Percentiles rank a stretch among this genome's conserved stretches.
Evolutionary conservation across 306 rosid species (phyloP).

Genomic region (Luffa acutangula): DNA sequence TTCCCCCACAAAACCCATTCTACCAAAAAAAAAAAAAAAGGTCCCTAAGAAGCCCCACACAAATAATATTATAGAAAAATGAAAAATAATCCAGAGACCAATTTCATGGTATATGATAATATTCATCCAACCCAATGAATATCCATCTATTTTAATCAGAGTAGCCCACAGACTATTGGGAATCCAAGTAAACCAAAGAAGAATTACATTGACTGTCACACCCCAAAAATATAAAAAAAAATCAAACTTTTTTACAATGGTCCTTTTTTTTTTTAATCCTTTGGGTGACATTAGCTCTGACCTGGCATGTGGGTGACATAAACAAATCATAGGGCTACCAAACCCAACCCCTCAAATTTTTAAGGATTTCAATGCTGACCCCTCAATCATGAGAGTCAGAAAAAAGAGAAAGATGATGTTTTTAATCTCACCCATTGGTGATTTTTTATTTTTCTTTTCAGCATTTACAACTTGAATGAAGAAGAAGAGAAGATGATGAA

Average conservation of each 20-base stretch:
- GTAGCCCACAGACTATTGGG: neutral
- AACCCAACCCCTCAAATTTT: slow-evolving; percentile 5
- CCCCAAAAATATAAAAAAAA: neutral
- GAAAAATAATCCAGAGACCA: too few relatives aligned
- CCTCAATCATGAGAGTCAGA: slow-evolving; percentile 61
- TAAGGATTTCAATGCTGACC: slow-evolving; percentile 26
- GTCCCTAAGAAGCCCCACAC: too few relatives aligned
- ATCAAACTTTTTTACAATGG: neutral
- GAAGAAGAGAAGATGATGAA: neutral
- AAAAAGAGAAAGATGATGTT: neutral
- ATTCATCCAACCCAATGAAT: too few relatives aligned
- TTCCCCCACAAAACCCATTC: too few relatives aligned
- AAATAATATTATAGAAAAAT: too few relatives aligned
- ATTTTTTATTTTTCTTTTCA: neutral
- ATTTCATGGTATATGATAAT: too few relatives aligned
- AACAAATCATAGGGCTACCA: slow-evolving; percentile 9
- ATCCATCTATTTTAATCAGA: neutral
- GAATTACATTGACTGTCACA: neutral
- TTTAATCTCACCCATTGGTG: neutral
- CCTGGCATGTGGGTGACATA: neutral
- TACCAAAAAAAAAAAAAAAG: too few relatives aligned
- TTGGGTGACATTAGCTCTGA: neutral
- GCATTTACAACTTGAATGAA: neutral
- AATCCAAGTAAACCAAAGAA: neutral
- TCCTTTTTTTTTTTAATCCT: neutral